Base-by-base conservation (phyloP, 2,329 filamentous ascomycete genomes). In the Hirsutella minnesotensis region DNA sequence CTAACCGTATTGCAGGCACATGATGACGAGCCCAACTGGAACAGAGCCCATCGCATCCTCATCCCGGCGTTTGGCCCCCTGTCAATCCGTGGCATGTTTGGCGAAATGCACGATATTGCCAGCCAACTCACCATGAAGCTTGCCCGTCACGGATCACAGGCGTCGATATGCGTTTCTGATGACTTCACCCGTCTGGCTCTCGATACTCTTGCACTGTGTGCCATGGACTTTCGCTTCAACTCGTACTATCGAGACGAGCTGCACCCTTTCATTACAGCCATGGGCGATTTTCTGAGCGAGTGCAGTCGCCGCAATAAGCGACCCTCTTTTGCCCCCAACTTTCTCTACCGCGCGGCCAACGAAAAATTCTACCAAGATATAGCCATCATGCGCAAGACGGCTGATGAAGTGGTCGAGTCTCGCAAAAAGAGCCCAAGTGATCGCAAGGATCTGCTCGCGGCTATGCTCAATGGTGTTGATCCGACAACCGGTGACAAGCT, bases 181-280 rank as follows among this genome's bases (percentile, higher is more conserved):
- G 80, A 86, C 57, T 84, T 85, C 48, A 85, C 82, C 3, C 72
- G 82, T n/a, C 63, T 87, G 27, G 78, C 83, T 0, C 69, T 88
- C 3, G 83, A 88, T 55, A 83, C 81, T 0, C 70, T 88, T 9
- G 80, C 79, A 1, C 68, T 88, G 3, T 83, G 81, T 56, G 67
- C 76, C n/a, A 82, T 85, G 77, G 74, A 75, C 31, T 81, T 71
- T 46, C 77, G 83, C 16, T 87, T 87, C 68, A 87, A 87, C 60
- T 81, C 75, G 1, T 86, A 81, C 59, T 88, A 87, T 54, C 68
- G 69, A 22, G 73, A 83, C 13, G 67, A 77, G 9, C 64, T 82
- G 56, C 83, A 88, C 49, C 81, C 82, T 0, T 87, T 88, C 51
- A 69, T 86, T 33, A 58, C 69, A 37, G 74, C 79, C 29, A 86